These are phyloP conservation scores for Solanum hybrid DNA, from an alignment of 305 asterid species.

Conservation along the genomic window DNA sequence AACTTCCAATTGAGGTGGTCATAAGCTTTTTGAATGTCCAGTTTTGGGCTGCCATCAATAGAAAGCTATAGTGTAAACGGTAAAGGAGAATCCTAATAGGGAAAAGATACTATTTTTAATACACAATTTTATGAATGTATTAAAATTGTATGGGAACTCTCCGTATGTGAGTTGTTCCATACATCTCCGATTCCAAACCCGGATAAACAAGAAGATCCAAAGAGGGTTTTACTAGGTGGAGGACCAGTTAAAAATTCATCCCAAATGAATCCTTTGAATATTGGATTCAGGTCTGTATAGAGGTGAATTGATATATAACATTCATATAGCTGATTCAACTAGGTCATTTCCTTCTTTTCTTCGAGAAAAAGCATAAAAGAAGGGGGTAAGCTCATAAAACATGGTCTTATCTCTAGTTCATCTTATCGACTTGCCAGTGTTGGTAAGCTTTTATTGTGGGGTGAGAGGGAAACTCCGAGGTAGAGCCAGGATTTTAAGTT, in stretches of 20 bases:
- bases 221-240: neutral
- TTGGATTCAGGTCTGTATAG: neutral
- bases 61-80: neutral
- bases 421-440: neutral
- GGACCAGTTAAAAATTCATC: neutral
- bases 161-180: neutral
- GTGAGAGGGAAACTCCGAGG: neutral
- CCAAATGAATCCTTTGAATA: neutral
- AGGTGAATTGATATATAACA: neutral
- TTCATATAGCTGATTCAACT: neutral
- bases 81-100: neutral
- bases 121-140: neutral
- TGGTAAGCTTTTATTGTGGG: neutral
- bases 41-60: too few species aligned
- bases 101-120: neutral
- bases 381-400: neutral
- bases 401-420: neutral
- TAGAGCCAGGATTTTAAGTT: neutral
- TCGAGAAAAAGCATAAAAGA: neutral
- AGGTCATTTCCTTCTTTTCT: neutral
- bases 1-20: neutral
- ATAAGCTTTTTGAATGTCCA: too few species aligned
- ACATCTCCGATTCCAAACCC: neutral
- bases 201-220: neutral
- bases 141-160: neutral